Evolutionary conservation across 176 grass and related monocot species (phyloP), one percentile per base, ranked within the genome.

Genomic region (Eleusine indica): DNA sequence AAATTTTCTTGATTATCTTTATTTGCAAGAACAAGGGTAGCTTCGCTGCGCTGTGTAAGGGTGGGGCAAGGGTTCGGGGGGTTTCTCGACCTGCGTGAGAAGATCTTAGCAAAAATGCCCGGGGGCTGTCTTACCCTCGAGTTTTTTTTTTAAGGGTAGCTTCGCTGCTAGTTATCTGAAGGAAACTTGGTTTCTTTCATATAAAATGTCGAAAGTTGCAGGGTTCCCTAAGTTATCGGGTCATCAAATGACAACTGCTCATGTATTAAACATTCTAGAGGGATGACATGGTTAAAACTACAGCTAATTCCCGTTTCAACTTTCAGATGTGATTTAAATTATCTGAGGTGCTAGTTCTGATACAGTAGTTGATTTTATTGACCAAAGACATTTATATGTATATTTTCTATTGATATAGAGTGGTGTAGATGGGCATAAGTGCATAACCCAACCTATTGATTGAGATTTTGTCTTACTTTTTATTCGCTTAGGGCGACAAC

Each of bases 281-380:
- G 60, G 51, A 78, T 40, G 44, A 28, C 7, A 32, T 46, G 43
- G 63, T 13, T 43, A 83, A 41, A 88, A 63, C 65, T 42, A 22
- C 9, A 73, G 16, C 28, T 81, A 7, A 54, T 57, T 86, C n/a
- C 44, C 73, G 21, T 73, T 67, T 77, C 77, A 70, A 6, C 44
- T 75, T 48, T 37, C 61, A 58, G 42, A 1, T 49, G 18, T 0
- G 19, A 41, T 29, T 70, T 25, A 25, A 25, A 25, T 25, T 25
- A 25, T 25, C 25, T 25, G 25, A 25, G 25, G 25, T 25, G 9
- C 21, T 37, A 62, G 72, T 79, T 61, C 41, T 80, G 42, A 13
- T 22, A 80, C 68, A 41, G 30, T 58, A 71, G 3, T 44, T n/a
- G 32, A 51, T 52, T 53, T 16, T 13, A 49, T 42, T 0, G 17